A percentile compares a stretch with the other conserved stretches of the same genome.
Conservation (phyloP, 768 basidiomycete genomes). For the Pleurotus salmoneostramineus region DNA sequence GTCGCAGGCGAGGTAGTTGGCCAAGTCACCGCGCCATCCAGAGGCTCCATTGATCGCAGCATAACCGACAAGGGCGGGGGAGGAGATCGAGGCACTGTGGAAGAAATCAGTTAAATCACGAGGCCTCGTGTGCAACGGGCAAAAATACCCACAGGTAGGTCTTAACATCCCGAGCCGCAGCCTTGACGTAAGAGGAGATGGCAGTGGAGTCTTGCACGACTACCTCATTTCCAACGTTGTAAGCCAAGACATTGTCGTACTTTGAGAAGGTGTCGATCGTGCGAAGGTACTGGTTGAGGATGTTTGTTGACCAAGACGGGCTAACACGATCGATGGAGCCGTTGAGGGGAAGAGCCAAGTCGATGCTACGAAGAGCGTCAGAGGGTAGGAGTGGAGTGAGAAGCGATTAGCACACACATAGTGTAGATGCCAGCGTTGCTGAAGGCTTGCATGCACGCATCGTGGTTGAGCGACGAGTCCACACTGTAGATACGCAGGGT, state of each 20-base stretch:
- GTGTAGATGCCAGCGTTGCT: conserved; percentile 82
- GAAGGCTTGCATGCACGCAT: conserved; percentile 78
- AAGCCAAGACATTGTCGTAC: conserved; percentile 88
- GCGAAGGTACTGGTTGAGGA: conserved; percentile 71
- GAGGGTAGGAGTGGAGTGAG: conserved; percentile 1
- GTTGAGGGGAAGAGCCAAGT: conserved; percentile 80
- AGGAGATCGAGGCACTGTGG: conserved; percentile 58
- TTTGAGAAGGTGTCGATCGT: conserved; percentile 80
- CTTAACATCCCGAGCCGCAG: conserved; percentile 85
- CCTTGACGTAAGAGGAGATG: conserved; percentile 80
- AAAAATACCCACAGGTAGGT: conserved; percentile 67
- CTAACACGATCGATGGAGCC: conserved; percentile 74
- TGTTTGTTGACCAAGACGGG: conserved; percentile 78
- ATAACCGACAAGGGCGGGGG: conserved; percentile 74
- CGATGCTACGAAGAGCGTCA: conserved; percentile 55
- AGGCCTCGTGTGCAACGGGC: background rate
- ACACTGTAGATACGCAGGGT: conserved; percentile 85
- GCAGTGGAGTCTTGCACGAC: conserved; percentile 45
- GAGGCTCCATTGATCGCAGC: conserved; percentile 75
- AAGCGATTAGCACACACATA: conserved; percentile 50
- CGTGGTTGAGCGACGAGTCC: conserved; percentile 78
- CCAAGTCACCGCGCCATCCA: conserved; percentile 60
- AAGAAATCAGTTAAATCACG: conserved; percentile 8
- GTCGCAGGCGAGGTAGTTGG: conserved; percentile 81
- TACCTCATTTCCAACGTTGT: conserved; percentile 89